Conservation (phyloP, 2,329 filamentous ascomycete genomes). For the Calonectria hawksworthii region DNA sequence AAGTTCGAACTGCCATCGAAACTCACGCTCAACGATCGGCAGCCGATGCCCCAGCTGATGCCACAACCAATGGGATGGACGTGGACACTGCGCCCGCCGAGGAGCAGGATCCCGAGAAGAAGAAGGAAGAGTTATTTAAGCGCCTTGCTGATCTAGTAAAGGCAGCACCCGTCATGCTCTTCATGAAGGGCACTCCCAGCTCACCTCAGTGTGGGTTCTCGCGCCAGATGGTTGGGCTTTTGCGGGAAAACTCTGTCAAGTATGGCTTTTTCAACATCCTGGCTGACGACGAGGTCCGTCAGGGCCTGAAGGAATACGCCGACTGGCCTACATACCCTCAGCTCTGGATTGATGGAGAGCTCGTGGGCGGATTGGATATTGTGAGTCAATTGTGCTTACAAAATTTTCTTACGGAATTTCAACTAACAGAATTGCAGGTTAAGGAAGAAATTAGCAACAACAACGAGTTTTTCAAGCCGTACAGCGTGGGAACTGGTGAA, state of each 20-base stretch:
- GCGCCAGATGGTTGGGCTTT: slow-evolving; percentile 85
- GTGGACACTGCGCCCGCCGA: slow-evolving; percentile 58
- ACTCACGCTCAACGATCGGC: slow-evolving; percentile 72
- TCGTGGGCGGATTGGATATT: slow-evolving; percentile 95
- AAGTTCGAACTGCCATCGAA: slow-evolving; percentile 89
- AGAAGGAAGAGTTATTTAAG: slow-evolving; percentile 88
- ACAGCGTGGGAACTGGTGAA: slow-evolving; percentile 66
- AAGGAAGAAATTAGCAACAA: slow-evolving; percentile 93
- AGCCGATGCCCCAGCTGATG: slow-evolving; percentile 51
- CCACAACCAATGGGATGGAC: slow-evolving; percentile 52
- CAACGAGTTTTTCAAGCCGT: slow-evolving; percentile 84
- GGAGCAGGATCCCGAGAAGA: slow-evolving; percentile 69
- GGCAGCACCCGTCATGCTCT: slow-evolving; percentile 97
- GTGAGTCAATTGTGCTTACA: slow-evolving; percentile 67
- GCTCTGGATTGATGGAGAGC: slow-evolving; percentile 89
- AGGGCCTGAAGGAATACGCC: slow-evolving; percentile 96
- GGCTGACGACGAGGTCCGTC: slow-evolving; percentile 95
- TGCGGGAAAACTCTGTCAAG: slow-evolving; percentile 91
- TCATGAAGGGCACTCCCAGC: slow-evolving; percentile 97
- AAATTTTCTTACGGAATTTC: neutral
- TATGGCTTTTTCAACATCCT: slow-evolving; percentile 99
- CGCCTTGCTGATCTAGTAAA: slow-evolving; percentile 88
- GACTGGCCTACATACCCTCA: slow-evolving; percentile 99
- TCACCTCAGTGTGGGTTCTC: slow-evolving; percentile 94
- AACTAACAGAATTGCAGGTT: slow-evolving; percentile 69